phyloP scores from a whole-genome alignment of 1,139 yeast genomes.

The Nakaseomyces sp. region DNA sequence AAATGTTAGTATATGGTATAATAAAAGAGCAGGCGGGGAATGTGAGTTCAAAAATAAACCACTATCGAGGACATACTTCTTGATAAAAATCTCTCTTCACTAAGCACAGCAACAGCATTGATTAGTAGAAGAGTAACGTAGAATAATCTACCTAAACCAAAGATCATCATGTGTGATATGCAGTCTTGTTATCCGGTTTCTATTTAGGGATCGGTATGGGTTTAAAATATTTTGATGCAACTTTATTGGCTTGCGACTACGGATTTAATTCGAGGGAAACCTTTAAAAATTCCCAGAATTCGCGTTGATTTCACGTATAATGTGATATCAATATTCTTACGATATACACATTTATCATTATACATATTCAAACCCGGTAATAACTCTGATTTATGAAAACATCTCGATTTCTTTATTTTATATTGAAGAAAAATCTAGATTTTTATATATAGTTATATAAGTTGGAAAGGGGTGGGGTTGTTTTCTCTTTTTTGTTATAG shows the following conservation, averaged over 20 bases:
- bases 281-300: not conserved
- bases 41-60: not conserved
- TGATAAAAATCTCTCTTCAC: constrained; percentile 73
- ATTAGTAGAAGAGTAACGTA: constrained; percentile 60
- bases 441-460: not conserved
- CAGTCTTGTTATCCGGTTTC: no score
- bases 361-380: no score
- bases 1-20: not conserved
- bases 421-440: not conserved
- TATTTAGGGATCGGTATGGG: no score
- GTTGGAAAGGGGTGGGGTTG: not conserved
- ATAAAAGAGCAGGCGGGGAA: no score
- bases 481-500: not conserved
- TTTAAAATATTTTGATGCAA: no score
- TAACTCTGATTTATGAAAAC: not conserved
- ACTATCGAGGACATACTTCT: constrained; percentile 41
- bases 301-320: not conserved
- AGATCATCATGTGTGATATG: constrained; percentile 35
- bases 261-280: no score
- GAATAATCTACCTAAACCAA: constrained; percentile 62
- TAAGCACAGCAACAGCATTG: constrained; percentile 70
- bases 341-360: not conserved
- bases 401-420: not conserved
- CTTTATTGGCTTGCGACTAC: no score
- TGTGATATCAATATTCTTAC: not conserved